Evolutionary conservation across 2,329 filamentous ascomycete genomes (phyloP).

Genomic region (Fusarium beomiforme): DNA sequence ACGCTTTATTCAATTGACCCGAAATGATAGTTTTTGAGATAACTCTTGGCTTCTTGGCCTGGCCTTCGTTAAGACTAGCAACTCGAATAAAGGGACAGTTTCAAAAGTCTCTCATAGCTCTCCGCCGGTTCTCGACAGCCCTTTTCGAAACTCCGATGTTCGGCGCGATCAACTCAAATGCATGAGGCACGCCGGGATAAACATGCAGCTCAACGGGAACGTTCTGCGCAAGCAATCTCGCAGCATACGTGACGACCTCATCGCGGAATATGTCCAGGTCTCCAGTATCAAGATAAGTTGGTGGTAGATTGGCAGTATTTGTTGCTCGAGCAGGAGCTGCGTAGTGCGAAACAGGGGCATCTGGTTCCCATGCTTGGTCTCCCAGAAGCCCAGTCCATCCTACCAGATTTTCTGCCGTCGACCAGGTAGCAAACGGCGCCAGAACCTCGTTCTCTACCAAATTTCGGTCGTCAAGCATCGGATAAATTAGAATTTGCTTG

Average conservation of each 20-base stretch:
- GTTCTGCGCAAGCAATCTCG: background rate
- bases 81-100: background rate
- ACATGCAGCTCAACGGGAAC: background rate
- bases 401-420: background rate
- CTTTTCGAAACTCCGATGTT: background rate
- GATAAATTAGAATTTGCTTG: background rate
- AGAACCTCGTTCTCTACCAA: background rate
- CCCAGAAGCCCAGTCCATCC: background rate
- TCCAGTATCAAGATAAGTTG: background rate
- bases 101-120: background rate
- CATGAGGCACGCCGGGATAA: background rate
- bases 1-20: too few relatives aligned
- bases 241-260: background rate
- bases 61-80: too few relatives aligned
- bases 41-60: too few relatives aligned
- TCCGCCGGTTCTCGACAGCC: background rate
- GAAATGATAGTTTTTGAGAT: too few relatives aligned
- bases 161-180: background rate
- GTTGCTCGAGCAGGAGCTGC: background rate
- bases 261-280: background rate
- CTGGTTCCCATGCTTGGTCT: background rate
- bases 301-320: background rate
- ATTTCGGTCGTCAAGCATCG: background rate
- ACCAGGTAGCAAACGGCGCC: background rate
- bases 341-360: background rate